A percentile compares a stretch with the other conserved stretches of the same genome.
Conservation (phyloP, 371 early-diverging fungal species). For the Mortierella sp. region DNA sequence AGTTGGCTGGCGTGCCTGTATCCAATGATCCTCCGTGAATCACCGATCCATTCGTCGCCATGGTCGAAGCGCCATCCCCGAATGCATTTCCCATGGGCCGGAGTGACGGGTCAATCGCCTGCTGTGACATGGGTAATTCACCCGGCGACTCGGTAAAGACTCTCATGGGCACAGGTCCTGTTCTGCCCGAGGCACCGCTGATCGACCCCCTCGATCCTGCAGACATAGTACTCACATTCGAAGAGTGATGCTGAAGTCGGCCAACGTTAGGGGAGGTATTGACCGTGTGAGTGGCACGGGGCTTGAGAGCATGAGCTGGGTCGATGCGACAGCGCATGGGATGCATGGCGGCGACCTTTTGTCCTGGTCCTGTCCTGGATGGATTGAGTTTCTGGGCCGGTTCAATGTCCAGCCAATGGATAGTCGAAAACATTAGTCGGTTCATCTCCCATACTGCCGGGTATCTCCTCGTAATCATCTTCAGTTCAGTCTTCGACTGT, state of each 20-base stretch:
- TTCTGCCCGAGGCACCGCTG: constrained; percentile 17
- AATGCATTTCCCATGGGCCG: constrained; percentile 15
- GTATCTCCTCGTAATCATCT: constrained; percentile 34
- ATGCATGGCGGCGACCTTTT: constrained; percentile 37
- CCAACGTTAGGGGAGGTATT: background rate
- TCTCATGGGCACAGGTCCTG: constrained; percentile 10
- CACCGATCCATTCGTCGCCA: constrained; percentile 27
- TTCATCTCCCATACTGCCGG: constrained; percentile 51
- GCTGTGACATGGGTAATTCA: constrained; percentile 33
- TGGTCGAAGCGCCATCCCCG: constrained; percentile 22
- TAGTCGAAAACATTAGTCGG: constrained; percentile 43
- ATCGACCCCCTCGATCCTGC: constrained; percentile 40
- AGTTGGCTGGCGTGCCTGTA: background rate
- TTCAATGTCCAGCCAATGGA: constrained; percentile 56
- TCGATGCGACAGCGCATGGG: constrained; percentile 48
- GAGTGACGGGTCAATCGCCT: constrained; percentile 18
- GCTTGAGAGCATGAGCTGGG: constrained; percentile 23
- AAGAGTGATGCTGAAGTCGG: constrained; percentile 36
- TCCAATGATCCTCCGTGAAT: constrained; percentile 13
- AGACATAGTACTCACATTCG: constrained; percentile 23
- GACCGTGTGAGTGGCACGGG: constrained; percentile 10
- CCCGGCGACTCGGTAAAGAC: constrained; percentile 42
- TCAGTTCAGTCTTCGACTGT: constrained; percentile 36
- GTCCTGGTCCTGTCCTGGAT: constrained; percentile 11
- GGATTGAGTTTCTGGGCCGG: constrained; percentile 25